Evolutionary conservation across 768 basidiomycete species (phyloP).

Genomic region (Boletus bicolor): DNA sequence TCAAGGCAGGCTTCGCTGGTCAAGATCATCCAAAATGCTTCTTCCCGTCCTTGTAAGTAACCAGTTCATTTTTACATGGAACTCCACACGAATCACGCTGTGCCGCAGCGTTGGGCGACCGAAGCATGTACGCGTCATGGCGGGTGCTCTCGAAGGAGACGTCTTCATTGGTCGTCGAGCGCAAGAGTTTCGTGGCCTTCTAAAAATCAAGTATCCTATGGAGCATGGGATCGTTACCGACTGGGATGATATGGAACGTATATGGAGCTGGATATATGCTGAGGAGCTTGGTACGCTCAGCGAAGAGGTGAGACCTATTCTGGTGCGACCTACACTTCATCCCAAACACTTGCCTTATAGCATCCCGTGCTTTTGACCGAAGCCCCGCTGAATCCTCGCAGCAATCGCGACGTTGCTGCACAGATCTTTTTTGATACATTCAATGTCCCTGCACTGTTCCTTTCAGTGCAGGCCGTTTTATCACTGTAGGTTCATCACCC

Average conservation of each 20-base stretch:
- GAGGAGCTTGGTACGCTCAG: conserved; percentile 94
- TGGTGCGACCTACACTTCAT: not conserved
- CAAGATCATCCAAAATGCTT: conserved; percentile 99
- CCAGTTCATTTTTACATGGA: conserved; percentile 29
- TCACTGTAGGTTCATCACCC: conserved; percentile 69
- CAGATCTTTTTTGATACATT: conserved; percentile 99
- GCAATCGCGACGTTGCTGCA: conserved; percentile 93
- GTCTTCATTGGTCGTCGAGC: conserved; percentile 94
- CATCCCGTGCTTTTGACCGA: conserved; percentile 97
- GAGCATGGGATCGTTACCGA: conserved; percentile 98
- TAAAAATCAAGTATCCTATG: conserved; percentile 99
- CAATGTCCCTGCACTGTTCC: conserved; percentile 97
- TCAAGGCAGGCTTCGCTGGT: conserved; percentile 98
- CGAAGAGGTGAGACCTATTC: conserved; percentile 71
- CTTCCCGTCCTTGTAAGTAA: conserved; percentile 95
- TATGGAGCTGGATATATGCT: conserved; percentile 98
- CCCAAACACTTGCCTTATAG: conserved; percentile 40
- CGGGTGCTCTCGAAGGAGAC: conserved; percentile 93
- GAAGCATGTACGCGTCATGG: conserved; percentile 98
- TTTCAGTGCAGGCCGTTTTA: conserved; percentile 94
- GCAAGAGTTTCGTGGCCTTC: conserved; percentile 90
- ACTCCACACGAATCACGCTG: conserved; percentile 20
- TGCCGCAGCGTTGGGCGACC: conserved; percentile 82
- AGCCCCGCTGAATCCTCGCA: conserved; percentile 94
- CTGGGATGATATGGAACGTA: conserved; percentile 99